Evolutionary conservation across 2,329 filamentous ascomycete species (phyloP), one percentile per base, ranked within the genome.

Genomic region (Hypoxylon sp.): DNA sequence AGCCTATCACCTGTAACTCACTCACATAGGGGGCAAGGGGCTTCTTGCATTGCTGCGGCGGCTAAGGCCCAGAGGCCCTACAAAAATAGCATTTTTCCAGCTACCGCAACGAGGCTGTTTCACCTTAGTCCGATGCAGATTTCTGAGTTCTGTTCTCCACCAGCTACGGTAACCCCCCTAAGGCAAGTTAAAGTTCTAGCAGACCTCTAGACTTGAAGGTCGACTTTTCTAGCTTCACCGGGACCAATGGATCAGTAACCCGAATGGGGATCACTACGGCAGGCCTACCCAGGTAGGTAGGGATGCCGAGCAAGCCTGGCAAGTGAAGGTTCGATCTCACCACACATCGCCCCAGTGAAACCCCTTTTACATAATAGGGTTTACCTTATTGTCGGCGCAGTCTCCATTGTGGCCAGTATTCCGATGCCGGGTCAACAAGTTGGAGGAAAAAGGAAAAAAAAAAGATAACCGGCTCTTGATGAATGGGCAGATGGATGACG

Each of bases 11-110:
- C 16, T 34, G 45, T 50, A 35, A 42, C 23, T 30, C 20, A 5
- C 17, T 29, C n/a, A n/a, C n/a, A 31, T 34, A n/a, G 16, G 7
- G 11, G 13, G 20, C 12, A 20, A 48, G 2, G 21, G 15, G 6
- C 45, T 20, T n/a, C n/a, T n/a, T n/a, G n/a, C n/a, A n/a, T n/a
- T 5, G 25, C 5, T 27, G 17, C 7, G n/a, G 16, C 21, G 17
- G 17, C 34, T 13, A 36, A 34, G 13, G 12, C 15, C n/a, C n/a
- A n/a, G n/a, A n/a, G n/a, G n/a, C n/a, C n/a, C 21, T 38, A 47
- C 36, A 59, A 56, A 59, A 59, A 59, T 59, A 59, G 41, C 37
- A 37, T 47, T 23, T 20, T 40, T 25, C 36, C 37, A 46, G 31
- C 41, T 42, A 43, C 41, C 41, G 23, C 12, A 32, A 36, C 36